These are phyloP conservation scores for Apiospora hydei DNA, from an alignment of 2,329 filamentous ascomycete species.

Conservation along the genomic window DNA sequence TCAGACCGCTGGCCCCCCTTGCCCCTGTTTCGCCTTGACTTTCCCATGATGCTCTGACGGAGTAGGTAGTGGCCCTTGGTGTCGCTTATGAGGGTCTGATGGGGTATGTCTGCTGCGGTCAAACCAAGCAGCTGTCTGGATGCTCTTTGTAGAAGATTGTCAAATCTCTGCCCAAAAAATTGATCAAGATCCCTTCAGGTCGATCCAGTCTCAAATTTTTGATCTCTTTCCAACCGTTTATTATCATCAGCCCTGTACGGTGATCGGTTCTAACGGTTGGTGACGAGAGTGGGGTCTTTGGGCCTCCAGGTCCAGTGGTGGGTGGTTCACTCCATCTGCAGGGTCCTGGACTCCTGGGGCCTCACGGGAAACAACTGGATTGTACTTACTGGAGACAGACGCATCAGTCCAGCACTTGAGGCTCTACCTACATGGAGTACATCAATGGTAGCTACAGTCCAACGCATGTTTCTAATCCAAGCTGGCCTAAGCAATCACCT, in stretches of 20 bases:
- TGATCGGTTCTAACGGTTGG: constrained; percentile 21
- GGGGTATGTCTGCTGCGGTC: neutral
- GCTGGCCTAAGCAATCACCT: neutral
- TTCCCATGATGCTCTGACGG: constrained; percentile 56
- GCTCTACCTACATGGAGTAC: neutral
- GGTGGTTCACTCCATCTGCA: constrained; percentile 9
- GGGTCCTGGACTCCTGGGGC: constrained; percentile 17
- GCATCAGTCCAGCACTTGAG: neutral
- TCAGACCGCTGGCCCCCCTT: constrained; percentile 58
- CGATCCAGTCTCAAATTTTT: neutral
- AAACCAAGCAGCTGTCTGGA: neutral
- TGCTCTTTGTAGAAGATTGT: neutral
- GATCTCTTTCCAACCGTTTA: neutral
- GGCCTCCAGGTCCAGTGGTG: neutral
- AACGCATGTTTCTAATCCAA: neutral
- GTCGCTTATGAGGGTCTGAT: neutral
- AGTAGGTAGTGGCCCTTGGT: constrained; percentile 11
- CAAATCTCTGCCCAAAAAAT: constrained; percentile 5
- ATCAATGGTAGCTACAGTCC: too few relatives aligned
- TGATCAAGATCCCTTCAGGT: neutral
- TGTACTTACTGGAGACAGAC: neutral
- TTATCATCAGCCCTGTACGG: constrained; percentile 17
- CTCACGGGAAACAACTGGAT: neutral
- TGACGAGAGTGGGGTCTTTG: constrained; percentile 22
- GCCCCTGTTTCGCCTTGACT: constrained; percentile 62